Conservation (phyloP, 192 early-diverging fungal genomes). For the Backusella macrospora region DNA sequence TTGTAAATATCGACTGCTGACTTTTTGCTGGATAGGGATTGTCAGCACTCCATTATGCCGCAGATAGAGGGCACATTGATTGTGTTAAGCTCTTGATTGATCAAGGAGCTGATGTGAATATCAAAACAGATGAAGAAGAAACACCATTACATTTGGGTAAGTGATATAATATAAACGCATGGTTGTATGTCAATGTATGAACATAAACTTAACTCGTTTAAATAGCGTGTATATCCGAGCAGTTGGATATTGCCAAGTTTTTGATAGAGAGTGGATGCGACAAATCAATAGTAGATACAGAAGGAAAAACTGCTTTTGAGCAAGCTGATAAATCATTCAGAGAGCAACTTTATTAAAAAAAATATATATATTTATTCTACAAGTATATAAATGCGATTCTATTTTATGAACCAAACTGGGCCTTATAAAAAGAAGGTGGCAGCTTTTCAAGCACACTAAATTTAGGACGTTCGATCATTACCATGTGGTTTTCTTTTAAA, state of each 20-base stretch:
- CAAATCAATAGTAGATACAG: constrained; percentile 20
- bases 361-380: background rate
- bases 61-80: constrained; percentile 53
- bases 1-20: background rate
- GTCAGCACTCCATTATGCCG: constrained; percentile 55
- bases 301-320: constrained; percentile 34
- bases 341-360: background rate
- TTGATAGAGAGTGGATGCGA: constrained; percentile 26
- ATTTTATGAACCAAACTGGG: constrained; percentile 79
- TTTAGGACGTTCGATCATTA: constrained; percentile 89
- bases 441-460: constrained; percentile 76
- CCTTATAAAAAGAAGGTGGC: constrained; percentile 80
- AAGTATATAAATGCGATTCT: constrained; percentile 15
- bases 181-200: background rate
- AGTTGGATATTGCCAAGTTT: constrained; percentile 24
- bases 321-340: constrained; percentile 24
- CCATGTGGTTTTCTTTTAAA: constrained; percentile 70
- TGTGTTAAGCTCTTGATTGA: constrained; percentile 46
- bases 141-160: constrained; percentile 40
- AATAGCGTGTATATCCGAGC: constrained; percentile 40
- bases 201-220: background rate
- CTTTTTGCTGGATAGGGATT: constrained; percentile 45
- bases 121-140: constrained; percentile 25
- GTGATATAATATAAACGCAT: background rate
- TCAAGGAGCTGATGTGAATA: constrained; percentile 38